Percentiles rank a stretch among this genome's conserved stretches.
These are phyloP conservation scores for Millerozyma miso DNA, from an alignment of 805 yeast species.

Conservation along the genomic window DNA sequence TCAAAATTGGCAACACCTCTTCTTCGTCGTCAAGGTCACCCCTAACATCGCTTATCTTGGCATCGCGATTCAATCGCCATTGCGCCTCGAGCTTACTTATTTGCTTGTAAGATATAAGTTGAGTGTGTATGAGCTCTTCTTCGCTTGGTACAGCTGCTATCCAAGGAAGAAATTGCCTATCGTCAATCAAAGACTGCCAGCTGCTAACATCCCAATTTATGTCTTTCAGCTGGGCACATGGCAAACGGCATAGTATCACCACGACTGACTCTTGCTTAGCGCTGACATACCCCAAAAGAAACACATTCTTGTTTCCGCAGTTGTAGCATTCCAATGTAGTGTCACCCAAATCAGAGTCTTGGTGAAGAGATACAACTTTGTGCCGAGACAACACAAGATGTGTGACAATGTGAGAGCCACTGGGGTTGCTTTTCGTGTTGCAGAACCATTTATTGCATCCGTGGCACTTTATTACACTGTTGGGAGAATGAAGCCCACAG, in stretches of 20 bases:
- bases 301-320: conserved; percentile 80
- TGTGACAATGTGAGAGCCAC: conserved; percentile 77
- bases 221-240: conserved; percentile 77
- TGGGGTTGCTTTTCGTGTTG: conserved; percentile 55
- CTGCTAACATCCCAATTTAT: conserved; percentile 80
- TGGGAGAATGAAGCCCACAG: conserved; percentile 67
- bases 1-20: conserved; percentile 64
- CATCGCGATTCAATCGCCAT: conserved; percentile 72
- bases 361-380: conserved; percentile 67
- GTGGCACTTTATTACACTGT: conserved; percentile 70
- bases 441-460: conserved; percentile 87
- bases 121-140: conserved; percentile 54
- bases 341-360: conserved; percentile 81
- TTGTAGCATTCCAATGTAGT: conserved; percentile 83
- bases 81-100: conserved; percentile 70
- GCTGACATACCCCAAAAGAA: conserved; percentile 78
- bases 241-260: conserved; percentile 80
- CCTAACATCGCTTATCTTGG: conserved; percentile 66
- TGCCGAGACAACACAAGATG: conserved; percentile 82
- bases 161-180: conserved; percentile 78
- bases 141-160: conserved; percentile 68
- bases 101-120: conserved; percentile 56
- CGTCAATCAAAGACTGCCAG: conserved; percentile 85
- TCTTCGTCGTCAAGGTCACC: conserved; percentile 46
- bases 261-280: conserved; percentile 86